A percentile compares a stretch with the other conserved stretches of the same genome.
These are phyloP conservation scores for Melanomma pulvis-pyrius DNA, from an alignment of 495 filamentous ascomycete species.

Conservation along the genomic window DNA sequence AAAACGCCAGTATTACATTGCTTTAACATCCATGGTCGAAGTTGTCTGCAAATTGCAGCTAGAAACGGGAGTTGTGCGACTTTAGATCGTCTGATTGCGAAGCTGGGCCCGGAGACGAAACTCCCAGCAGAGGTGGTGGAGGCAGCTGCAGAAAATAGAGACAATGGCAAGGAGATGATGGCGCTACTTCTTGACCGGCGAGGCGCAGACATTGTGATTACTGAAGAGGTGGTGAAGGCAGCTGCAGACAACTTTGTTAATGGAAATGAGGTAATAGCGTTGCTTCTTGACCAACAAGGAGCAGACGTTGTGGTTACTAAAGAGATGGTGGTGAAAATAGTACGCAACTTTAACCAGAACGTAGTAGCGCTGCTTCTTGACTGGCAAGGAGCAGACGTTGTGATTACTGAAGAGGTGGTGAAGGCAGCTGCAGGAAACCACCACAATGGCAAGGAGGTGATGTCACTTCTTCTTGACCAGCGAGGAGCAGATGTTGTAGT, in stretches of 20 bases:
- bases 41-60: background rate
- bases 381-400: constrained; percentile 28
- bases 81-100: constrained; percentile 4
- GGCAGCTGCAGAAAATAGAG: constrained; percentile 7
- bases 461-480: constrained; percentile 18
- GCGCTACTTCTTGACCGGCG: constrained; percentile 20
- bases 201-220: constrained; percentile 15
- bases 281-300: too few species aligned
- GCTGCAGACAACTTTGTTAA: constrained; percentile 14
- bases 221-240: constrained; percentile 9
- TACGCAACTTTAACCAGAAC: too few species aligned
- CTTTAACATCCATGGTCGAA: background rate
- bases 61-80: constrained; percentile 2
- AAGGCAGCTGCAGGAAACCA: constrained; percentile 14
- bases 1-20: background rate
- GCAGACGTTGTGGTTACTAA: constrained; percentile 28
- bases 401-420: constrained; percentile 17
- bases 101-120: background rate
- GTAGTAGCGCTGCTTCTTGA: too few species aligned
- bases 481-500: constrained; percentile 11
- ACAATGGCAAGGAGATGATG: constrained; percentile 28
- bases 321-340: too few species aligned
- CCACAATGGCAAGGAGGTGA: constrained; percentile 23
- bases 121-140: background rate
- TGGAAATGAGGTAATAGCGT: constrained; percentile 30